phyloP scores from a whole-genome alignment of 345 rosid genomes.

The Citrus hindsii region DNA sequence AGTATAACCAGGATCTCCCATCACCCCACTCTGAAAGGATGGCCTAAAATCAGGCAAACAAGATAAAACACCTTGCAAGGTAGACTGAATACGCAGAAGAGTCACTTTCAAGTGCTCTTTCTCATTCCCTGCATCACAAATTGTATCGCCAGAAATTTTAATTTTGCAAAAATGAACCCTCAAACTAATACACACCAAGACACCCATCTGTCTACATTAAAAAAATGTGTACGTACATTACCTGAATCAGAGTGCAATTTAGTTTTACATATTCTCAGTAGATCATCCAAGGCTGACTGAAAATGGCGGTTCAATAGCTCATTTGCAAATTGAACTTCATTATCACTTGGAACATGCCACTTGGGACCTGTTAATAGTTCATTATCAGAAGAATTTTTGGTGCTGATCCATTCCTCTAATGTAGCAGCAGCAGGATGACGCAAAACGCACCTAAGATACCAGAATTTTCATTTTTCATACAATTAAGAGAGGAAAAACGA shows the following conservation, averaged over 20 bases:
- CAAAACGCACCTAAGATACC: slow-evolving; percentile 55
- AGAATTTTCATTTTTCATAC: slow-evolving; percentile 15
- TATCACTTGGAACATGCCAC: slow-evolving; percentile 89
- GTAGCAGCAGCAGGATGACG: slow-evolving; percentile 76
- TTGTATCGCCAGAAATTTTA: slow-evolving; percentile 15
- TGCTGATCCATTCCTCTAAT: slow-evolving; percentile 92
- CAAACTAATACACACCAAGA: background rate
- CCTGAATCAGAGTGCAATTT: slow-evolving; percentile 85
- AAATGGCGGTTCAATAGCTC: slow-evolving; percentile 89
- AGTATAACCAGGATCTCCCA: slow-evolving; percentile 39
- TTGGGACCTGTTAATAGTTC: slow-evolving; percentile 47
- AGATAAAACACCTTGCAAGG: slow-evolving; percentile 95
- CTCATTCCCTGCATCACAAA: slow-evolving; percentile 75
- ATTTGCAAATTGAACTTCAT: slow-evolving; percentile 92
- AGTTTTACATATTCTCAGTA: slow-evolving; percentile 70
- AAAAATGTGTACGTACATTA: slow-evolving; percentile 21
- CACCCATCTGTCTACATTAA: background rate
- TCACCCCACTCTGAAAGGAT: slow-evolving; percentile 59
- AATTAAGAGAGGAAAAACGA: background rate
- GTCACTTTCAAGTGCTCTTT: slow-evolving; percentile 98
- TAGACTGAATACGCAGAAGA: slow-evolving; percentile 91
- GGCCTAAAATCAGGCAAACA: slow-evolving; percentile 99
- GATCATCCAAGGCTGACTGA: slow-evolving; percentile 82
- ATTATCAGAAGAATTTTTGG: slow-evolving; percentile 64
- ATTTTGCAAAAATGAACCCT: slow-evolving; percentile 8